phyloP scores from a whole-genome alignment of 2,329 filamentous ascomycete species.

The Ophiognomonia clavigignenti-juglandacearum region DNA sequence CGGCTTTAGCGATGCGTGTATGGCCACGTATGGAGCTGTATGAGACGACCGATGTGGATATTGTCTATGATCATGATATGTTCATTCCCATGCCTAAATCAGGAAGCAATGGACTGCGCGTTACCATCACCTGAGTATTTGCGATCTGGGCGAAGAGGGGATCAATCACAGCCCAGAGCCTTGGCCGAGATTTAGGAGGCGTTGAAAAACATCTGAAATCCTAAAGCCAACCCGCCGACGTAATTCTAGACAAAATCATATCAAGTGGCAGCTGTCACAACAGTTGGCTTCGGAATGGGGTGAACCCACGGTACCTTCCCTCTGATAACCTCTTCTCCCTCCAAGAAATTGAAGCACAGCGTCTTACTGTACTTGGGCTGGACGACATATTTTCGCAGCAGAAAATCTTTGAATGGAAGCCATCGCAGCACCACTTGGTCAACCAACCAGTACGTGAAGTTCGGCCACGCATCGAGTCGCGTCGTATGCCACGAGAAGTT shows the following conservation, averaged over 20 bases:
- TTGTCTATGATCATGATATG: constrained; percentile 17
- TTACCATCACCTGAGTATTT: neutral
- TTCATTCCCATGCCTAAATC: constrained; percentile 18
- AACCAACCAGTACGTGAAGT: constrained; percentile 20
- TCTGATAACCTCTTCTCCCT: constrained; percentile 16
- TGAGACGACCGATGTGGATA: constrained; percentile 18
- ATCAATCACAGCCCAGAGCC: too few relatives aligned
- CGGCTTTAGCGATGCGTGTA: constrained; percentile 15
- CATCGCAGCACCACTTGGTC: constrained; percentile 17
- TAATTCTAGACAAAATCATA: too few relatives aligned
- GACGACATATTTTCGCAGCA: constrained; percentile 1
- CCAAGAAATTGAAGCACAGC: constrained; percentile 20
- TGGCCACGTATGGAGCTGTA: constrained; percentile 10
- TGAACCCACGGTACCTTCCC: constrained; percentile 16
- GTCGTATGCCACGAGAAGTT: constrained; percentile 17
- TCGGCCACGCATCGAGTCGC: constrained; percentile 20
- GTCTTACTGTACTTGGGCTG: constrained; percentile 13
- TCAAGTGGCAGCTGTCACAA: too few relatives aligned
- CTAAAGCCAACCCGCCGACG: too few relatives aligned
- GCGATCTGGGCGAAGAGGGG: too few relatives aligned
- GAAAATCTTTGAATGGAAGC: neutral
- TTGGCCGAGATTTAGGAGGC: too few relatives aligned
- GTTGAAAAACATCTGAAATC: too few relatives aligned
- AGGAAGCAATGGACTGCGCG: constrained; percentile 10
- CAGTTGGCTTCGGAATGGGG: neutral